A percentile compares a stretch with the other conserved stretches of the same genome.
Conservation (phyloP, 345 rosid genomes). For the Ceriops zippeliana region DNA sequence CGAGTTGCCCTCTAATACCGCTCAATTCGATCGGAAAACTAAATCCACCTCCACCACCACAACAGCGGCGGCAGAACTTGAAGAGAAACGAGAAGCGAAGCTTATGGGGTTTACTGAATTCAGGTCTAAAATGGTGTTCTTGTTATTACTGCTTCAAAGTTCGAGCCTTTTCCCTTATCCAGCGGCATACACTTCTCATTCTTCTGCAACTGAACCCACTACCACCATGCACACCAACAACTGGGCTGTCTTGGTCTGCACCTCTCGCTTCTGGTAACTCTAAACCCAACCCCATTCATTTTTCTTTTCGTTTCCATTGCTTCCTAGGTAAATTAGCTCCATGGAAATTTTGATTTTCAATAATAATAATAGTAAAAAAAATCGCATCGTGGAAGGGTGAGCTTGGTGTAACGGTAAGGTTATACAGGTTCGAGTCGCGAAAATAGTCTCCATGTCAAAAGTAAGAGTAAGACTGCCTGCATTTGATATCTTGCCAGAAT, state of each 20-base stretch:
- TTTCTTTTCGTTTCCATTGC: neutral
- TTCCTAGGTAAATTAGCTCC: neutral
- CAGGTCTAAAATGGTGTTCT: conserved; percentile 1
- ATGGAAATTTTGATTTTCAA: neutral
- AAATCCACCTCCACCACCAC: too few relatives aligned
- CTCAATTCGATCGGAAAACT: too few relatives aligned
- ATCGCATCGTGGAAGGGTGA: too few relatives aligned
- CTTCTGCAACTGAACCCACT: conserved; percentile 58
- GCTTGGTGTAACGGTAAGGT: too few relatives aligned
- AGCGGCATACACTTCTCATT: conserved; percentile 16
- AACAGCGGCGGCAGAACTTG: neutral
- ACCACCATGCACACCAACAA: conserved; percentile 84
- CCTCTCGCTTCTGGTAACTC: conserved; percentile 90
- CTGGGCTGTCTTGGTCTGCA: conserved; percentile 99
- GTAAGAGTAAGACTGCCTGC: too few relatives aligned
- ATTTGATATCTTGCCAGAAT: too few relatives aligned
- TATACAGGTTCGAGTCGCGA: too few relatives aligned
- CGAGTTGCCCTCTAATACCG: too few relatives aligned
- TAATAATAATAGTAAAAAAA: neutral
- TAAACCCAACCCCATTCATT: neutral
- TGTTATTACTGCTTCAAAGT: conserved; percentile 15
- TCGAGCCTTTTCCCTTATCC: neutral
- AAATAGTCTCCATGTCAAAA: too few relatives aligned
- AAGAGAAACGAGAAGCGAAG: neutral
- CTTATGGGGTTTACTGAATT: neutral